Percentiles rank a stretch among this genome's conserved stretches.
These are phyloP conservation scores for Neoboletus brunneissimus DNA, from an alignment of 768 basidiomycete species.

Conservation along the genomic window DNA sequence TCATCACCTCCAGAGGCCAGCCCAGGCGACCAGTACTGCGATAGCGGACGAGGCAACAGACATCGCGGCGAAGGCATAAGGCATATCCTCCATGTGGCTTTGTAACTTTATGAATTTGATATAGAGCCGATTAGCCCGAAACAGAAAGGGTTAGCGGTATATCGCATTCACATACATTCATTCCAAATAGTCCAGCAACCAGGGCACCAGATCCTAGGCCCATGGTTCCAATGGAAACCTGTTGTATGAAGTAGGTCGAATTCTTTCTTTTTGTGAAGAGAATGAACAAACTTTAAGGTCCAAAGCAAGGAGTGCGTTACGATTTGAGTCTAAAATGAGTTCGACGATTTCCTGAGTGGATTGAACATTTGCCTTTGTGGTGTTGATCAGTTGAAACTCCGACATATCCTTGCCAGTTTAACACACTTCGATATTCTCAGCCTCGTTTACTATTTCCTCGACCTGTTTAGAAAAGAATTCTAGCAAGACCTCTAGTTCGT, in stretches of 20 bases:
- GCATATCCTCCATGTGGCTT: slow-evolving; percentile 68
- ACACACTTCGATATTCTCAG: slow-evolving; percentile 77
- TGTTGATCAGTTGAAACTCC: neutral
- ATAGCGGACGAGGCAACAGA: slow-evolving; percentile 56
- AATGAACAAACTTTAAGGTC: slow-evolving; percentile 69
- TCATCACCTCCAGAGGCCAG: slow-evolving; percentile 60
- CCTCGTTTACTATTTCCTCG: slow-evolving; percentile 93
- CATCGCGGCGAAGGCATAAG: slow-evolving; percentile 72
- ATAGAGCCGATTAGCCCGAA: slow-evolving; percentile 21
- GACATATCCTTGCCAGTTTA: neutral
- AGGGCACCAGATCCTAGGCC: slow-evolving; percentile 90
- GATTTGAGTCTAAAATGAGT: slow-evolving; percentile 92
- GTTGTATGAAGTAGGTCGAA: slow-evolving; percentile 2
- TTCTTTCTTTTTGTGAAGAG: neutral
- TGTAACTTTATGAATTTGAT: slow-evolving; percentile 51
- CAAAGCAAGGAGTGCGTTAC: slow-evolving; percentile 86
- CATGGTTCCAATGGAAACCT: slow-evolving; percentile 94
- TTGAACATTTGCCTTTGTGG: slow-evolving; percentile 72
- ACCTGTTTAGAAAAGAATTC: slow-evolving; percentile 96
- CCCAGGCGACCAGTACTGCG: slow-evolving; percentile 59
- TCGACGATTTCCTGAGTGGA: slow-evolving; percentile 99
- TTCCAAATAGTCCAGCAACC: slow-evolving; percentile 89
- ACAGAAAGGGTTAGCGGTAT: slow-evolving; percentile 15
- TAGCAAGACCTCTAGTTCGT: slow-evolving; percentile 89
- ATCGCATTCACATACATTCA: slow-evolving; percentile 72